A percentile compares a stretch with the other conserved stretches of the same genome.
phyloP scores from a whole-genome alignment of 345 rosid species.

The Boechera stricta region DNA sequence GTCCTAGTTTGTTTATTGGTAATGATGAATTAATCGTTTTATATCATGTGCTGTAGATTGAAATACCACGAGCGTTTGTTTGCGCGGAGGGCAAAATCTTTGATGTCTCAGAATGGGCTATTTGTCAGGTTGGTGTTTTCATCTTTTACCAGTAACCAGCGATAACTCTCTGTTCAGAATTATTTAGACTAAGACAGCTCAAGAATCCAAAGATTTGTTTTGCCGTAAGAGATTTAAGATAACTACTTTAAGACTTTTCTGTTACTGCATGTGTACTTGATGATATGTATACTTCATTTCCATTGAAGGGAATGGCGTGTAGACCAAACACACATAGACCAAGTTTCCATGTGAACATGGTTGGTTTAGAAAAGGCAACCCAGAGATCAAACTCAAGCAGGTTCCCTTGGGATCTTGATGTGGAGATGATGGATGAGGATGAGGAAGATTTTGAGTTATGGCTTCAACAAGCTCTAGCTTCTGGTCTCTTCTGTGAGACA shows the following conservation, averaged over 20 bases:
- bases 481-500: conserved; percentile 88
- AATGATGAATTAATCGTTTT: conserved; percentile 14
- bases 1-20: neutral
- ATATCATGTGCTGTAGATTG: conserved; percentile 59
- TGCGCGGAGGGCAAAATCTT: conserved; percentile 94
- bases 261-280: conserved; percentile 2
- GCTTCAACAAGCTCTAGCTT: conserved; percentile 89
- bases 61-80: conserved; percentile 93
- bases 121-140: conserved; percentile 75
- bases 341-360: conserved; percentile 96
- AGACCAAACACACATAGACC: conserved; percentile 96
- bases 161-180: neutral
- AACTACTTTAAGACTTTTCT: neutral
- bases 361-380: conserved; percentile 78
- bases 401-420: conserved; percentile 91
- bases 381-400: conserved; percentile 84
- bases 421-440: conserved; percentile 93
- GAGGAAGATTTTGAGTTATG: conserved; percentile 87
- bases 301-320: conserved; percentile 88
- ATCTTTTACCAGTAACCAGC: neutral
- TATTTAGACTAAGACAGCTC: conserved; percentile 5
- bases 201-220: neutral
- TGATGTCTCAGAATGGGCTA: conserved; percentile 98
- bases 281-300: conserved; percentile 1
- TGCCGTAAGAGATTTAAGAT: neutral